Evolutionary conservation across 495 filamentous ascomycete genomes (phyloP), one percentile per base, ranked within the genome.

Genomic region (Polyplosphaeria fusca): DNA sequence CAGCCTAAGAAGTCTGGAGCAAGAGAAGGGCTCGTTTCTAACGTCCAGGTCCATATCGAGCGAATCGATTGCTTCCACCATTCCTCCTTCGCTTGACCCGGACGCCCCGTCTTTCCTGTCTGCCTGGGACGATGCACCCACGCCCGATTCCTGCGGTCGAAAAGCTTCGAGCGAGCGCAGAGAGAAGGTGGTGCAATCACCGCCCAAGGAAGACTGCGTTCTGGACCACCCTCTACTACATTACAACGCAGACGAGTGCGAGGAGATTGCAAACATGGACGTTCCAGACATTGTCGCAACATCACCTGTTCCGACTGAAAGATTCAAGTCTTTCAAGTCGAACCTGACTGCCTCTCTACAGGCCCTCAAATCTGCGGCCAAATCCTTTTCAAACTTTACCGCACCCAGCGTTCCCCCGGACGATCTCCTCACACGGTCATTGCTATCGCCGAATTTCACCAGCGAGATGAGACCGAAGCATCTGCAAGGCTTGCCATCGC

Each of bases 321-420:
- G 60, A 27, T 45, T 50, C 51, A 60, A 50, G 51, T 82, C 81
- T 11, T 90, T 96, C 73, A 94, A 90, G 64, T 98, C 93, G 2
- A 97, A 97, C 61, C 77, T 98, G 14, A 98, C 91, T 3, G 90
- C 92, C 19, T 98, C 93, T 0, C 72, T 98, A 47, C 82, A 88
- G 27, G 89, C 88, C 23, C 80, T 97, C 51, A 88, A 88, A 69
- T 88, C 85, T 12, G 92, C 91, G 0, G 91, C 91, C 18, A 85
- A 82, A 55, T 87, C 88, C 3, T 84, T 98, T 47, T 90, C 91
- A 22, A 84, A 76, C 57, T 83, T 96, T 57, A 69, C 72, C n/a
- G 73, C 83, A 2, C 70, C 74, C 19, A 80, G 78, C 51, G 83
- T 90, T 41, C 87, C 87, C 30, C 86, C 88, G 5, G 89, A 96